Base-by-base conservation (phyloP, 1,284 basidiomycete genomes). In the Phenoliferia sp. region DNA sequence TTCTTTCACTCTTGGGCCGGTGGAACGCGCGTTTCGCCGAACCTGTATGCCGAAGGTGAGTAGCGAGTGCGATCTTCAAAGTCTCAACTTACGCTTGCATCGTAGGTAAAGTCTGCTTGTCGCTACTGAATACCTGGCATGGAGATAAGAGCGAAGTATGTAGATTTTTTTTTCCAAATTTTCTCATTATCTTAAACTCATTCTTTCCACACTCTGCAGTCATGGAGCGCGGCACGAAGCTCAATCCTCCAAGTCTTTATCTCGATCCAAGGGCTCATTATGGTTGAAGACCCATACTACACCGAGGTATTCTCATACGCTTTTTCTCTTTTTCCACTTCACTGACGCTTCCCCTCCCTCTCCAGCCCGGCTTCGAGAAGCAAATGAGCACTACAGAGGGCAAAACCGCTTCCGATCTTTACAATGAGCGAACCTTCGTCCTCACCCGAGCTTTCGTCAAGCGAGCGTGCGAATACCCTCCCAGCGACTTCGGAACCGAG, bases 1-100 rank as follows among this genome's bases (percentile, higher is more conserved):
- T 88, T 92, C 80, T 97, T 96, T 79, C 84, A 88, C 68, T 93
- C 90, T 70, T 95, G 93, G 90, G 96, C 94, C 15, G 91, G 92
- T 77, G 93, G 92, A 15, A 92, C 88, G 87, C 88, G 78, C 79
- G 87, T 82, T 0, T 69, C 75, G n/a, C 78, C 82, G 32, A 96
- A 97, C 79, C 80, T 96, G 59, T 97, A 97, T 75, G 92, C 95
- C 77, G 94, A 97, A 59, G 71, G 70, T 19, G 66, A 67, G 36
- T 32, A 22, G n/a, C n/a, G n/a, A n/a, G n/a, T n/a, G n/a, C n/a
- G n/a, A n/a, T n/a, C n/a, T n/a, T n/a, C n/a, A n/a, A n/a, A n/a
- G n/a, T 2, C 50, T 52, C 15, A 7, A 52, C n/a, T n/a, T n/a
- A n/a, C n/a, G n/a, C n/a, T n/a, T n/a, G n/a, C n/a, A n/a, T n/a